Percentiles rank a stretch among this genome's conserved stretches.
phyloP scores from a whole-genome alignment of 495 filamentous ascomycete species.

The Amniculicola lignicola region DNA sequence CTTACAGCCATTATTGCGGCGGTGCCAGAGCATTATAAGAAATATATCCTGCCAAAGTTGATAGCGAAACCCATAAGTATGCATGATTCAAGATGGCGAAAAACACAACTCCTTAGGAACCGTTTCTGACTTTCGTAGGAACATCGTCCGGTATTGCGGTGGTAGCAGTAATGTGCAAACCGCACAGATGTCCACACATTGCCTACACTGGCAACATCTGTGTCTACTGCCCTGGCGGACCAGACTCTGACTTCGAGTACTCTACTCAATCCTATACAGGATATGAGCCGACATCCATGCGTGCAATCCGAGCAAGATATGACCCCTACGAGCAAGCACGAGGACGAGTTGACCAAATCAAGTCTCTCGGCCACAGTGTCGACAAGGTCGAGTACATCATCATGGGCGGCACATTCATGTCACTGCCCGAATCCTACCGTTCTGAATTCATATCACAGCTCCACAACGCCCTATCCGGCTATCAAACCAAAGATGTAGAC shows the following conservation, averaged over 20 bases:
- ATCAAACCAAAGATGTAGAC: conserved; percentile 86
- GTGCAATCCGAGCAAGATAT: conserved; percentile 93
- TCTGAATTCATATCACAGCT: conserved; percentile 92
- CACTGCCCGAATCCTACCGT: conserved; percentile 78
- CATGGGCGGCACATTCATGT: conserved; percentile 99
- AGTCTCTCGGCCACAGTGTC: conserved; percentile 88
- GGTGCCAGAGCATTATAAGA: conserved; percentile 97
- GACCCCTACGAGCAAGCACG: conserved; percentile 97
- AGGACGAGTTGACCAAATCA: conserved; percentile 94
- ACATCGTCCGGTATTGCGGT: conserved; percentile 98
- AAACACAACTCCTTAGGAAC: no score
- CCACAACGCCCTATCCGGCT: conserved; percentile 93
- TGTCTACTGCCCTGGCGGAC: conserved; percentile 96
- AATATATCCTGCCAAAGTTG: conserved; percentile 92
- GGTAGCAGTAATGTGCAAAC: conserved; percentile 99
- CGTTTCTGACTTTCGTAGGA: conserved; percentile 50
- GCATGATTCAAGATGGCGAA: no score
- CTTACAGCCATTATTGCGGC: conserved; percentile 96
- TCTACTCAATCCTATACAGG: conserved; percentile 98
- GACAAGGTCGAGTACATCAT: conserved; percentile 99
- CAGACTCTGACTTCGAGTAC: conserved; percentile 97
- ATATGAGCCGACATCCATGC: conserved; percentile 97
- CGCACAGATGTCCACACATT: conserved; percentile 95
- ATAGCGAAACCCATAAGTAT: conserved; percentile 94
- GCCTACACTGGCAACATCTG: conserved; percentile 98